phyloP scores from a whole-genome alignment of 495 filamentous ascomycete species.

The Talaromyces proteolyticus region DNA sequence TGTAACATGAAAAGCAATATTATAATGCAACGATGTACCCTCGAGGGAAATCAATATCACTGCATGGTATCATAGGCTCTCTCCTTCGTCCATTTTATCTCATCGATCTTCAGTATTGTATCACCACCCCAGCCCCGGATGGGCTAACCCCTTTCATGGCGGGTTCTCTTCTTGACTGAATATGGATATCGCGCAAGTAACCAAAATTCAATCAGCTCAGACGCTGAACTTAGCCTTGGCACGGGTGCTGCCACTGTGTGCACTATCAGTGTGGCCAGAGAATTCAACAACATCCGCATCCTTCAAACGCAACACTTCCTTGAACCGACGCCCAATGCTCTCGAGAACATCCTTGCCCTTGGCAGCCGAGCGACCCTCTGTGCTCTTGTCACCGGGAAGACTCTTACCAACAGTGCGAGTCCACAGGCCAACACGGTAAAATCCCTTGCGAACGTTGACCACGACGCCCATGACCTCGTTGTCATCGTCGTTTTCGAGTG shows the following conservation, averaged over 20 bases:
- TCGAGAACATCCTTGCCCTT: constrained; percentile 79
- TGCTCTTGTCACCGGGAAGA: constrained; percentile 67
- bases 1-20: too few relatives aligned
- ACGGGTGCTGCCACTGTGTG: constrained; percentile 85
- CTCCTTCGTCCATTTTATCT: neutral
- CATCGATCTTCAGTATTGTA: neutral
- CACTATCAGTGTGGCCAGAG: constrained; percentile 91
- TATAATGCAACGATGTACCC: constrained; percentile 3
- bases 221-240: constrained; percentile 92
- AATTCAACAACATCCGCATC: constrained; percentile 79
- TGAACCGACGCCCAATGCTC: constrained; percentile 82
- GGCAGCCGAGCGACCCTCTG: constrained; percentile 61
- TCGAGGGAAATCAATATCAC: constrained; percentile 6
- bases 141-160: neutral
- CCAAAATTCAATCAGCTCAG: constrained; percentile 30
- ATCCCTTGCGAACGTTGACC: constrained; percentile 96
- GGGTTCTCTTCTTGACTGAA: neutral
- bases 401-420: constrained; percentile 84
- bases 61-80: constrained; percentile 8
- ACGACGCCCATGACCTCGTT: constrained; percentile 99
- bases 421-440: constrained; percentile 94
- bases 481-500: constrained; percentile 84
- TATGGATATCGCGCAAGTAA: neutral
- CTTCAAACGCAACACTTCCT: constrained; percentile 76
- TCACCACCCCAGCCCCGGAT: neutral